Base-by-base conservation (phyloP, 805 yeast species). In the Yarrowia yakushimensis region DNA sequence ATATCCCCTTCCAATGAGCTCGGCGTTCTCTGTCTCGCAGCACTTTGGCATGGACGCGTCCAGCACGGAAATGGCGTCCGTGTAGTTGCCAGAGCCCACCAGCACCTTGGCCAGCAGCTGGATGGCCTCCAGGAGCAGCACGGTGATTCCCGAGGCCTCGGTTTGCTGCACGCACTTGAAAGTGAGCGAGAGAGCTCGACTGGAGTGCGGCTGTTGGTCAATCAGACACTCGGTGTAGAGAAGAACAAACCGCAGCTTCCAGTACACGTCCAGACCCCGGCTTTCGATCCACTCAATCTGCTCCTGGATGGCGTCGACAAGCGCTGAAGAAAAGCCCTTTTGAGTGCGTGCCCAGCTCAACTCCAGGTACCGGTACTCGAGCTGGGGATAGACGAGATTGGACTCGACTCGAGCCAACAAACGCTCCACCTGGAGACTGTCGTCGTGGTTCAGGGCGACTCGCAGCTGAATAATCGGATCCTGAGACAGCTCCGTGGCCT, bases 91-190 rank as follows among this genome's bases (percentile, higher is more conserved):
- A 59, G 80, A 67, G 11, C 72, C 71, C 42, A 78, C 71, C 18
- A 86, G 68, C 3, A 83, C 71, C 15, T 79, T 75, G 25, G 81
- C 74, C 27, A 87, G 70, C 2, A 78, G 70, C 7, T 83, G 63
- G 2, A 81, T 68, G 0, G 84, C 82, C 64, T 82, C 84, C 1
- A 80, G 75, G 0, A 78, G 70, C 9, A 81, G 69, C 0, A 80
- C 70, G 3, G 76, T 70, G 61, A 81, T 76, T 1, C 86, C 83
- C 9, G 81, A 75, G 4, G 71, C 68, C 20, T 78, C 77, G 0
- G 87, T 81, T 12, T 77, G 68, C 50, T 80, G 78, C 1, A 86
- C 71, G 59, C 83, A 77, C 65, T 82, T 82, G 6, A 82, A 69
- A 0, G 85, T 67, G 18, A 79, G 68, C 0, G 86, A 79, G 9